Evolutionary conservation across 108 stramenopile genomes (phyloP).

Genomic region (Conticribra weissflogii): DNA sequence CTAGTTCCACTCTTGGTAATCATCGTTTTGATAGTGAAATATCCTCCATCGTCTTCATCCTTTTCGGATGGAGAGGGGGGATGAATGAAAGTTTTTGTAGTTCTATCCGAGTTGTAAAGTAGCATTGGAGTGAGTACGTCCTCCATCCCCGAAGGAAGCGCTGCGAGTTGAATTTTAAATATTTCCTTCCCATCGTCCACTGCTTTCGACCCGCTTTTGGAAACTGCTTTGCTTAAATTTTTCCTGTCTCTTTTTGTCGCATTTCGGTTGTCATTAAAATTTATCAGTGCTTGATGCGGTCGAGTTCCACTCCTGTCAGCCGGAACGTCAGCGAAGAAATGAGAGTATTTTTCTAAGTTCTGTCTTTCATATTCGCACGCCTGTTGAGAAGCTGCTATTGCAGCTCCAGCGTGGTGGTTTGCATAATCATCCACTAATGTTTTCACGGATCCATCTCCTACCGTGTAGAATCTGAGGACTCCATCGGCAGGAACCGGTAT

Average conservation of each 20-base stretch:
- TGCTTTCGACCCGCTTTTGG: conserved; percentile 23
- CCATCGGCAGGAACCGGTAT: conserved; percentile 14
- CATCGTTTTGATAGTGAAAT: conserved; percentile 50
- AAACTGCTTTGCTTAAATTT: background rate
- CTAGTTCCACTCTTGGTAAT: conserved; percentile 43
- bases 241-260: conserved; percentile 16
- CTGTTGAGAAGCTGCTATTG: conserved; percentile 20
- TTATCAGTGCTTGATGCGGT: conserved; percentile 74
- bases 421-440: conserved; percentile 55
- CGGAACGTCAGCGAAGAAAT: conserved; percentile 72
- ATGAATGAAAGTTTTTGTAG: conserved; percentile 69
- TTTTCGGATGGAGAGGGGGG: conserved; percentile 39
- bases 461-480: conserved; percentile 63
- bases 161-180: conserved; percentile 73
- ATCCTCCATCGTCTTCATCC: conserved; percentile 57
- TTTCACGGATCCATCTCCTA: conserved; percentile 57
- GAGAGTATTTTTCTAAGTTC: conserved; percentile 30
- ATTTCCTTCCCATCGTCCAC: conserved; percentile 39
- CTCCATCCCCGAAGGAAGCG: conserved; percentile 44
- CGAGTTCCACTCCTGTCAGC: conserved; percentile 49
- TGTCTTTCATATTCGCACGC: conserved; percentile 17
- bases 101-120: conserved; percentile 56
- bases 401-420: conserved; percentile 33
- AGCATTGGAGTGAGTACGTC: conserved; percentile 57
- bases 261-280: conserved; percentile 55